Evolutionary conservation across 306 rosid species (phyloP).

Genomic region (Vicia sativa): DNA sequence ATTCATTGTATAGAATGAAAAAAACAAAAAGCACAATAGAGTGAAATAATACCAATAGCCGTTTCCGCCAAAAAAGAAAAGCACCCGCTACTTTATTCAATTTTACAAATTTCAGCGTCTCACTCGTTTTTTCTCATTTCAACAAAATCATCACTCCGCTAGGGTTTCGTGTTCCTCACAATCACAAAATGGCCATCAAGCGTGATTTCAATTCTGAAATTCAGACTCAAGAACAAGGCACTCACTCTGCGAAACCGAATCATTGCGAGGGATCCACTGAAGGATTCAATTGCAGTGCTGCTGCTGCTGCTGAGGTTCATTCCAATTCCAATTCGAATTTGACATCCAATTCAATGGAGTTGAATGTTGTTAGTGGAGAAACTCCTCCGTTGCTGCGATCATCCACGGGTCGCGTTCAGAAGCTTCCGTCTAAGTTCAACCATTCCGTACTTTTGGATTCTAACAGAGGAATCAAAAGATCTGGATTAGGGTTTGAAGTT

Average conservation of each 20-base stretch:
- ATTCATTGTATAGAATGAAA: too few relatives aligned
- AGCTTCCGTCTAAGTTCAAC: slow-evolving; percentile 62
- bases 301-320: slow-evolving; percentile 34
- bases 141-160: neutral
- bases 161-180: slow-evolving; percentile 45
- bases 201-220: slow-evolving; percentile 55
- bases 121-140: neutral
- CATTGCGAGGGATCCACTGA: slow-evolving; percentile 33
- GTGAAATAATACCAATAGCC: too few relatives aligned
- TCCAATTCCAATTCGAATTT: slow-evolving; percentile 27
- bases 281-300: slow-evolving; percentile 32
- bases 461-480: slow-evolving; percentile 31
- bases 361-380: slow-evolving; percentile 29
- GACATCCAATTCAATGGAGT: slow-evolving; percentile 40
- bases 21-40: too few relatives aligned
- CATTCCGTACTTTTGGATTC: slow-evolving; percentile 53
- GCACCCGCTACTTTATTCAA: neutral
- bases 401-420: slow-evolving; percentile 63
- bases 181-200: slow-evolving; percentile 59
- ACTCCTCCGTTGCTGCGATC: slow-evolving; percentile 47
- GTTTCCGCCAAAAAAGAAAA: neutral
- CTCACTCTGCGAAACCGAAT: slow-evolving; percentile 31
- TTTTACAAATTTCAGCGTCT: neutral
- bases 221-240: slow-evolving; percentile 53
- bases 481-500: slow-evolving; percentile 33